Evolutionary conservation across 2,329 filamentous ascomycete species (phyloP), one percentile per base, ranked within the genome.

Genomic region (Cryphonectria naterciae): DNA sequence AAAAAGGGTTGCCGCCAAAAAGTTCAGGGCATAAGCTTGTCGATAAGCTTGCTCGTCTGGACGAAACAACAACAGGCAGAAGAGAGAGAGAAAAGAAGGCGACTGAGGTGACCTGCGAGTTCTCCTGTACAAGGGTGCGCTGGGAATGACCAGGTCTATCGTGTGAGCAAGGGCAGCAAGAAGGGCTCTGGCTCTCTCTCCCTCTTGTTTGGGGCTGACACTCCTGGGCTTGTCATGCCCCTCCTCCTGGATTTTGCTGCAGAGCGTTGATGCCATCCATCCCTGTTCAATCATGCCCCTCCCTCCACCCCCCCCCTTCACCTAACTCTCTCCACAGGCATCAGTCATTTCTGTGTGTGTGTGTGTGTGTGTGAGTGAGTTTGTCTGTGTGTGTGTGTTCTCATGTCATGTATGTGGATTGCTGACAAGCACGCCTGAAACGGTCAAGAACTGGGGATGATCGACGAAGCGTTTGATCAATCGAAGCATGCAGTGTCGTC

Each of bases 401-500:
- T 46, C 64, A 39, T 39, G 8, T 46, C 64, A 39, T 39, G 8
- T 28, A 8, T 28, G 39, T 61, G 37, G 19, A 37, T 61, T 67
- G 65, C 65, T 67, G 54, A 65, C 65, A 28, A 60, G 41, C 39
- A 25, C 35, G 19, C 32, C 43, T 22, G 61, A 64, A 28, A 43
- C 37, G 39, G 39, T n/a, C 15, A 65, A 11, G 32, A 35, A 65
- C 15, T 35, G 62, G 43, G 22, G 5, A n/a, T 25, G 43, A 46
- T 65, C 39, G 37, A 46, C 61, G 37, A 39, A 13, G 39, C 39
- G 39, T 65, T 65, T 65, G 62, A 65, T 52, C 43, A 52, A 65
- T 65, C 62, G n/a, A 46, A 17, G 43, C 43, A 63, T 67, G 46
- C 46, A n/a, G 39, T 69, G 70, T 65, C 67, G 67, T 67, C 58